Conservation (phyloP, 139 green algal species). For the Chlamydomonas schloesseri region DNA sequence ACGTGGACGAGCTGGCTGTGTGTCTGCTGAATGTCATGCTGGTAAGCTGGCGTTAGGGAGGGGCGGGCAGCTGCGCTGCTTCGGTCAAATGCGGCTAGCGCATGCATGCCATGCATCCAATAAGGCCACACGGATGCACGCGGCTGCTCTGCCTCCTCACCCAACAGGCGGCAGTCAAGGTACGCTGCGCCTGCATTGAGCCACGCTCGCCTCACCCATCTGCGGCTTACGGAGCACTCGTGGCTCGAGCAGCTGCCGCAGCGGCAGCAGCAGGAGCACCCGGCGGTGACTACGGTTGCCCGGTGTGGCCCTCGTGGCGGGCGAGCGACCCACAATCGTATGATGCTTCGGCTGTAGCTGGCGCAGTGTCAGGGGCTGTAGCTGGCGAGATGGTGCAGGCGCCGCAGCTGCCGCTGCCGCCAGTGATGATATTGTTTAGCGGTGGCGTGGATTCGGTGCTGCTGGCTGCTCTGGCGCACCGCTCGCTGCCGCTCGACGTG, state of each 20-base stretch:
- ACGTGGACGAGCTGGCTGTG: neutral
- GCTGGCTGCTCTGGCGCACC: slow-evolving; percentile 81
- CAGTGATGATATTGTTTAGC: slow-evolving; percentile 90
- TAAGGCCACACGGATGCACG: neutral
- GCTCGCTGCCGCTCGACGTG: slow-evolving; percentile 58
- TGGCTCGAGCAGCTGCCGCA: neutral
- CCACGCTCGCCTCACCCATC: neutral
- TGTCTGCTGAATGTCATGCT: slow-evolving; percentile 48
- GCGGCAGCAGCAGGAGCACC: too few species aligned
- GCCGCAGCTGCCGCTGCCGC: slow-evolving; percentile 17
- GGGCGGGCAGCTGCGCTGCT: too few species aligned
- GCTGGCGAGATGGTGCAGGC: too few species aligned
- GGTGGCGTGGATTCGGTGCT: slow-evolving; percentile 92
- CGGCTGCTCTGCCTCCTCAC: too few species aligned
- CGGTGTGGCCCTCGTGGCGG: too few species aligned
- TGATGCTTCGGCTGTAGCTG: too few species aligned
- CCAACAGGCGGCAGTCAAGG: slow-evolving; percentile 54
- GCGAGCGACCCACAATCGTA: too few species aligned
- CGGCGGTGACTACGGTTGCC: too few species aligned
- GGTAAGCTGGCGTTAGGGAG: neutral
- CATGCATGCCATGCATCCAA: too few species aligned
- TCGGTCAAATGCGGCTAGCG: too few species aligned
- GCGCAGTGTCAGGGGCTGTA: too few species aligned
- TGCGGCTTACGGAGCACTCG: neutral
- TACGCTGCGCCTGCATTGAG: slow-evolving; percentile 63